phyloP scores from a whole-genome alignment of 805 yeast genomes.

The Zygoascus tannicola region DNA sequence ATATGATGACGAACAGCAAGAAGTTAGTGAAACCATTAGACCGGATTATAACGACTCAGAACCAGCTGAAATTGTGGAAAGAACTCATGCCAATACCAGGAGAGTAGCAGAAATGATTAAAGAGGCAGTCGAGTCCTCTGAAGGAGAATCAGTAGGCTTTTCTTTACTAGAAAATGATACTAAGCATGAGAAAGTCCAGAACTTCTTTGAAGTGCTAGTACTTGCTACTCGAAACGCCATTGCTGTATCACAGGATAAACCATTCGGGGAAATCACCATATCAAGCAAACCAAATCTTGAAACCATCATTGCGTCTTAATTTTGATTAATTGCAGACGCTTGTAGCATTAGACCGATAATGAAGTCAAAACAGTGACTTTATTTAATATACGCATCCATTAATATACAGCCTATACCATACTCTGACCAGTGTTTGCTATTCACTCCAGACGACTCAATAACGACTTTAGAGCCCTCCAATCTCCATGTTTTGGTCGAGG shows the following conservation, averaged over 20 bases:
- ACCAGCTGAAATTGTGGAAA: background rate
- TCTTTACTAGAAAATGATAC: conserved; percentile 9
- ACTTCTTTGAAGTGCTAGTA: conserved; percentile 76
- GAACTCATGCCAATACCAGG: background rate
- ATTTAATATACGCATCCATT: too few species aligned
- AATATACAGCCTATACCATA: too few species aligned
- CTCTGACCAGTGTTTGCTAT: too few species aligned
- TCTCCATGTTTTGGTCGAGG: conserved; percentile 11
- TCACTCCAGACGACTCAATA: conserved; percentile 4
- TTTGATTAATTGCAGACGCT: too few species aligned
- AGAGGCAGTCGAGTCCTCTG: background rate
- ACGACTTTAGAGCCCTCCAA: conserved; percentile 10
- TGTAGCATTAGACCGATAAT: too few species aligned
- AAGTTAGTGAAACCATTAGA: background rate
- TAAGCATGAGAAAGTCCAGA: conserved; percentile 53
- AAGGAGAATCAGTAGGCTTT: background rate
- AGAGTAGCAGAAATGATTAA: background rate
- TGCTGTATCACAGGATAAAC: conserved; percentile 45
- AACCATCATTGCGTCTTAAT: background rate
- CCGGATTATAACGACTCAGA: background rate
- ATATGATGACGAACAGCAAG: background rate
- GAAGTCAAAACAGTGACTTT: too few species aligned
- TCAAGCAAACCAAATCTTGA: conserved; percentile 27
- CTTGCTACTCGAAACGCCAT: conserved; percentile 71
- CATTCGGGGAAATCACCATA: conserved; percentile 55